Conservation (phyloP, 306 rosid species). For the Ochetophila trinervis region DNA sequence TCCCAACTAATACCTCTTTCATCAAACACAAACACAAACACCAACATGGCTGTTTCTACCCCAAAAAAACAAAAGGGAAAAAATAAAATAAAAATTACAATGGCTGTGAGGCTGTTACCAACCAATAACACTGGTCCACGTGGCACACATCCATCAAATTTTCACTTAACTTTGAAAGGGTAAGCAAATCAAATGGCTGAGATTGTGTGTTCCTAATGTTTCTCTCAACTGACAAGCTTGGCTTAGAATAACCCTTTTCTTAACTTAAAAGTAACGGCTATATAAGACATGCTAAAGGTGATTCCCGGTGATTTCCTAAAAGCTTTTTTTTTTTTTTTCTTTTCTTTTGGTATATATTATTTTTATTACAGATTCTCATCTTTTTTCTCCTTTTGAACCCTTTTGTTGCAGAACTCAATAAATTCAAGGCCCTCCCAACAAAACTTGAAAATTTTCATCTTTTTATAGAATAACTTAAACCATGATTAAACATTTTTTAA, state of each 20-base stretch:
- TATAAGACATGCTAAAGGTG: constrained; percentile 26
- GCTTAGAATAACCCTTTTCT: constrained; percentile 31
- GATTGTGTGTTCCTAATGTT: neutral
- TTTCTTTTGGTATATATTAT: no score
- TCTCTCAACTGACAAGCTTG: constrained; percentile 18
- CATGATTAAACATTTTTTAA: constrained; percentile 1
- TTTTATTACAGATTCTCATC: constrained; percentile 48
- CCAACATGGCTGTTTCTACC: no score
- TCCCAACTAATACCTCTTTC: constrained; percentile 13
- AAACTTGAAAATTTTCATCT: neutral
- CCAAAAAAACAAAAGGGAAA: no score
- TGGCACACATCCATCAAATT: no score
- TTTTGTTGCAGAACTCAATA: constrained; percentile 16
- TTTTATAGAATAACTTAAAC: neutral
- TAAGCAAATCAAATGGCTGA: constrained; percentile 24
- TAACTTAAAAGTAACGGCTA: constrained; percentile 38
- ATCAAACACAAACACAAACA: neutral
- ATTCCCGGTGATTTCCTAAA: constrained; percentile 30
- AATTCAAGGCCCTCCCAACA: constrained; percentile 12
- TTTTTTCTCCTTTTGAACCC: constrained; percentile 32
- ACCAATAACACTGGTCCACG: no score
- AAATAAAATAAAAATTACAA: no score
- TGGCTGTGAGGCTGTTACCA: no score
- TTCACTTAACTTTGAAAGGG: neutral
- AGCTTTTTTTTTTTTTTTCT: constrained; percentile 11